Evolutionary conservation across 345 rosid genomes (phyloP), one percentile per base, ranked within the genome.

Genomic region (Lagerstroemia speciosa): DNA sequence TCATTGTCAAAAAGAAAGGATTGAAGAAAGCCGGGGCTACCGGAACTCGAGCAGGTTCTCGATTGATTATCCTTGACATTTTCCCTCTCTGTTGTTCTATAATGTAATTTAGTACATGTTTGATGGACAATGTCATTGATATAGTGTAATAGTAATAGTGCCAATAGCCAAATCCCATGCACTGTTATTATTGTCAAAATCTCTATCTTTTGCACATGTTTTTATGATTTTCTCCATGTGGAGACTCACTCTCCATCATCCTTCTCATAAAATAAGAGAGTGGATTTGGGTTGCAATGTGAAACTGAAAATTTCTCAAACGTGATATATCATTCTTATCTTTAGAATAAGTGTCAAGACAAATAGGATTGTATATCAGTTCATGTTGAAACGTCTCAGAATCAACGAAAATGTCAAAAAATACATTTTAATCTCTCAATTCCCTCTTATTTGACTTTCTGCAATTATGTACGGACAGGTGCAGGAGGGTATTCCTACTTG

Each of bases 1-100:
- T 89, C 77, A 93, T 93, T 77, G 58, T 93, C 67, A 93, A 93
- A 88, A 93, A 93, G 71, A 86, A 89, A 72, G 98, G 98, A 62
- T 88, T 93, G 55, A 82, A 79, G 61, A 89, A 84, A 48, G 91
- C 96, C 0, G 95, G 90, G 37, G 57, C 66, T 5, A 73, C 68
- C 17, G 98, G 98, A 52, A 81, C 74, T 69, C 67, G 97, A 72
- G 96, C 97, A 75, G 92, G 97, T 87, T 72, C 36, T n/a, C n/a
- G n/a, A n/a, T n/a, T n/a, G n/a, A n/a, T 71, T 57, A n/a, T n/a
- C n/a, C n/a, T n/a, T n/a, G n/a, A n/a, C n/a, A n/a, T n/a, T n/a
- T n/a, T n/a, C 34, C 12, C 12, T 26, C 19, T 29, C 11, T 17
- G 11, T 7, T 32, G 24, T 58, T 17, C 11, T 29, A 33, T 40